A percentile compares a stretch with the other conserved stretches of the same genome.
Conservation (phyloP, 371 early-diverging fungal species). For the Batkoa obscura region DNA sequence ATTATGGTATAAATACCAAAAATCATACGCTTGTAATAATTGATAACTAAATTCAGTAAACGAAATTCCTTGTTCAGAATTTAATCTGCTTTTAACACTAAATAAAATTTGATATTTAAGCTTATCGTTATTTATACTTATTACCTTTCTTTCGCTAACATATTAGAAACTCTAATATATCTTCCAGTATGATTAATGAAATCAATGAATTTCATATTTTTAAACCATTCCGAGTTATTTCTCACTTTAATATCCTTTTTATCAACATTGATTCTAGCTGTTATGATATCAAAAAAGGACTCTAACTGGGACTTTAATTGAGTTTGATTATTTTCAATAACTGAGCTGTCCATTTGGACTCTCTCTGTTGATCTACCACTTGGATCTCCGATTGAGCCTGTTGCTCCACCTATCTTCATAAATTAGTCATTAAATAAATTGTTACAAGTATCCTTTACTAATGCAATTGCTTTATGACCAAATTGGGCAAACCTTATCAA, state of each 20-base stretch:
- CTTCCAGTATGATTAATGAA: slow-evolving; percentile 65
- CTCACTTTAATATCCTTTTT: slow-evolving; percentile 29
- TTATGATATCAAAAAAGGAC: slow-evolving; percentile 44
- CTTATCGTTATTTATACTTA: neutral
- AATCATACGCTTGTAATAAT: slow-evolving; percentile 86
- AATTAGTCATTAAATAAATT: neutral
- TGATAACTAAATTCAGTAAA: slow-evolving; percentile 95
- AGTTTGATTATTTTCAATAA: slow-evolving; percentile 36
- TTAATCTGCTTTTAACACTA: slow-evolving; percentile 55
- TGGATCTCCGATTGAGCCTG: slow-evolving; percentile 88
- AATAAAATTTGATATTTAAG: neutral
- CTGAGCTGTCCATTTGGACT: slow-evolving; percentile 27
- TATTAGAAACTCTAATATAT: slow-evolving; percentile 55
- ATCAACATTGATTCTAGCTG: neutral
- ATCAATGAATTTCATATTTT: slow-evolving; percentile 48
- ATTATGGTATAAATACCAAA: slow-evolving; percentile 53
- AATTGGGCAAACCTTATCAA: neutral
- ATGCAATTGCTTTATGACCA: slow-evolving; percentile 67
- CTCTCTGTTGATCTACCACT: slow-evolving; percentile 71
- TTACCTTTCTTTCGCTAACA: slow-evolving; percentile 75
- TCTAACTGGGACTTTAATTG: slow-evolving; percentile 50
- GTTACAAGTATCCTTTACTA: neutral
- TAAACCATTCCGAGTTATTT: slow-evolving; percentile 73
- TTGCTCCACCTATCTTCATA: slow-evolving; percentile 75
- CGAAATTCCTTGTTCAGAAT: slow-evolving; percentile 68